phyloP scores from a whole-genome alignment of 2,329 filamentous ascomycete genomes.

The Xylaria arbuscula region DNA sequence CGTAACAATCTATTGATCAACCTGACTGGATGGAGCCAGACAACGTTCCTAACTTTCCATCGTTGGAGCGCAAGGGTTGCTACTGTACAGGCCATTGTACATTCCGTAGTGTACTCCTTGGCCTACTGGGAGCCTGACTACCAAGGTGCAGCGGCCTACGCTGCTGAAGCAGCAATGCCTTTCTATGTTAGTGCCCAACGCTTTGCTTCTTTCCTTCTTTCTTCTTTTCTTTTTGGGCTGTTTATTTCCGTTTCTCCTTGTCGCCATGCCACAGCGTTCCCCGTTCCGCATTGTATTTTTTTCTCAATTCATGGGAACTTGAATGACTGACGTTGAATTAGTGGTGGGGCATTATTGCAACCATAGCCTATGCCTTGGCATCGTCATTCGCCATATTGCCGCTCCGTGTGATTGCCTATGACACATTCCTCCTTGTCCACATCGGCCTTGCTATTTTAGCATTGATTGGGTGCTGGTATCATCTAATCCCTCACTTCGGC shows the following conservation, averaged over 20 bases:
- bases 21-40: conserved; percentile 46
- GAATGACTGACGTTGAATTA: conserved; percentile 4
- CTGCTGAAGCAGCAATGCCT: conserved; percentile 31
- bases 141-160: conserved; percentile 29
- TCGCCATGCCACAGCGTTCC: background rate
- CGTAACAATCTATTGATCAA: conserved; percentile 47
- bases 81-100: conserved; percentile 46
- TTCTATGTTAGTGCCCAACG: conserved; percentile 29
- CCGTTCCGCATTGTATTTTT: background rate
- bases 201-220: background rate
- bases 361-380: conserved; percentile 42
- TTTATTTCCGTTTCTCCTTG: background rate
- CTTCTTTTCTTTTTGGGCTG: background rate
- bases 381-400: conserved; percentile 44
- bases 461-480: conserved; percentile 45
- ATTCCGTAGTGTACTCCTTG: conserved; percentile 42
- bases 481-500: conserved; percentile 41
- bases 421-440: conserved; percentile 47
- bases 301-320: background rate
- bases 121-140: conserved; percentile 37
- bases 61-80: conserved; percentile 47
- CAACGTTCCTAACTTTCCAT: conserved; percentile 46
- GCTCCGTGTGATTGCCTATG: conserved; percentile 46
- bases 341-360: conserved; percentile 47
- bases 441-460: conserved; percentile 46